Conservation (phyloP, 2,329 filamentous ascomycete species). For the Botrytis porri region DNA sequence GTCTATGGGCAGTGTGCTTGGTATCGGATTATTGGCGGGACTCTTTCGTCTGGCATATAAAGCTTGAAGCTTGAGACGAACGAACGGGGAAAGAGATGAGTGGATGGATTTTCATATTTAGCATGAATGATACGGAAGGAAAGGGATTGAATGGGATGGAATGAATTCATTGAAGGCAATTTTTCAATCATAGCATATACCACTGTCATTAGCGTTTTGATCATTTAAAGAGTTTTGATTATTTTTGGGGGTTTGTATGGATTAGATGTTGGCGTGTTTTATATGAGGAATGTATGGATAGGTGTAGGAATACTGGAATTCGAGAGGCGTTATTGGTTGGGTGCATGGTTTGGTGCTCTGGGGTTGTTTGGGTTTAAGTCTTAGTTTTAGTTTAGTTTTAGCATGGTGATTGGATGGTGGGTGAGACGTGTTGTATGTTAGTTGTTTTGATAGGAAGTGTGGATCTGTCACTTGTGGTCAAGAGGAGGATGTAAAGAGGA, state of each 20-base stretch:
- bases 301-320: slow-evolving; percentile 9
- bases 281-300: neutral
- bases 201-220: slow-evolving; percentile 22
- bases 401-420: neutral
- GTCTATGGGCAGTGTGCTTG: neutral
- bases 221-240: slow-evolving; percentile 1
- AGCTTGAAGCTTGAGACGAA: slow-evolving; percentile 1
- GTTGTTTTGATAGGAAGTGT: neutral
- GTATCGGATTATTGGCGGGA: neutral
- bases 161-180: slow-evolving; percentile 1
- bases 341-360: neutral
- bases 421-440: neutral
- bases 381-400: neutral
- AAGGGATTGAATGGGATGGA: neutral
- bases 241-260: slow-evolving; percentile 4
- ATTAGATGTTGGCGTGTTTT: slow-evolving; percentile 1
- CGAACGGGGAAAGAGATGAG: neutral
- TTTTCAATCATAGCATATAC: slow-evolving; percentile 21
- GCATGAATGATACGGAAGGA: neutral
- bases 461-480: neutral
- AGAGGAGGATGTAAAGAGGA: no score
- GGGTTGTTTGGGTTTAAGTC: neutral
- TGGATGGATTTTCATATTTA: slow-evolving; percentile 3
- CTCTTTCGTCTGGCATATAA: neutral
- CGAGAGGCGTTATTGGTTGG: neutral